A percentile compares a stretch with the other conserved stretches of the same genome.
phyloP scores from a whole-genome alignment of 805 yeast genomes.

The Ogataea minuta region DNA sequence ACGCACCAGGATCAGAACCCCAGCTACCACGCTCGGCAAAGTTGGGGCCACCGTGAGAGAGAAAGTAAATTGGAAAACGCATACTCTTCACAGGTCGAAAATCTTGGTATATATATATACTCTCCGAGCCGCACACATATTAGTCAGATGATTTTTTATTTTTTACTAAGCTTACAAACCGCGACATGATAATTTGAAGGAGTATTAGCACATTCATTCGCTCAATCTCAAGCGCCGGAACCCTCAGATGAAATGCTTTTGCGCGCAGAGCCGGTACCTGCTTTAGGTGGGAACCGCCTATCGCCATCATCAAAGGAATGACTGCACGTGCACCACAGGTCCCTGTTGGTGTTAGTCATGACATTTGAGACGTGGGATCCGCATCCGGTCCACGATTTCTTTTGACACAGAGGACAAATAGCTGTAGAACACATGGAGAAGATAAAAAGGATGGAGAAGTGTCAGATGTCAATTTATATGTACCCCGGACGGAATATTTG shows the following conservation, averaged over 20 bases:
- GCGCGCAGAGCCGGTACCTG: slow-evolving; percentile 59
- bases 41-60: slow-evolving; percentile 85
- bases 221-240: slow-evolving; percentile 8
- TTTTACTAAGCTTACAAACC: slow-evolving; percentile 11
- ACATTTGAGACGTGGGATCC: slow-evolving; percentile 53
- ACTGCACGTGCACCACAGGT: slow-evolving; percentile 55
- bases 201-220: background rate
- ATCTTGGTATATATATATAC: background rate
- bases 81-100: slow-evolving; percentile 15
- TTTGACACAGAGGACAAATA: slow-evolving; percentile 41
- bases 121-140: slow-evolving; percentile 1
- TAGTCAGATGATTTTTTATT: slow-evolving; percentile 1
- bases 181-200: background rate
- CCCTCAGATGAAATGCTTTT: slow-evolving; percentile 29
- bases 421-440: slow-evolving; percentile 36
- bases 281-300: slow-evolving; percentile 54
- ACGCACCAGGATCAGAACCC: slow-evolving; percentile 61
- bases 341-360: slow-evolving; percentile 50
- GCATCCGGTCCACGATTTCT: slow-evolving; percentile 66
- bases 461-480: slow-evolving; percentile 3
- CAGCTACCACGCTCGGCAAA: slow-evolving; percentile 55
- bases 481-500: slow-evolving; percentile 8
- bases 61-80: slow-evolving; percentile 54
- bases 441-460: background rate
- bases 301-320: slow-evolving; percentile 40